These are phyloP conservation scores for Monosporascus sp. DNA, from an alignment of 2,329 filamentous ascomycete genomes.

Conservation along the genomic window DNA sequence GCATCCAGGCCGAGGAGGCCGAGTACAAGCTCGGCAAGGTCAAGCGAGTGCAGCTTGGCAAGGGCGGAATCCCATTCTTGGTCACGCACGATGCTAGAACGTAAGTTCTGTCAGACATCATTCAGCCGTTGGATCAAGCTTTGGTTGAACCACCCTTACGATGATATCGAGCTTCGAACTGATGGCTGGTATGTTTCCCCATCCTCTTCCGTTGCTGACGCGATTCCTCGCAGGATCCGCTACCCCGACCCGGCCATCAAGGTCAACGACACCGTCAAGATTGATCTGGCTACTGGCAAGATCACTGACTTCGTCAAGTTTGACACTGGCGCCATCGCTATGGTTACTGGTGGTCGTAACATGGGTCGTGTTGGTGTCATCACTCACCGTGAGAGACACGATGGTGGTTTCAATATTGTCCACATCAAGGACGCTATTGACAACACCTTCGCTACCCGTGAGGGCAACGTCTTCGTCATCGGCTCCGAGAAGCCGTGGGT, in stretches of 20 bases:
- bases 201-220: slow-evolving; percentile 34
- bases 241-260: slow-evolving; percentile 98
- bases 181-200: slow-evolving; percentile 50
- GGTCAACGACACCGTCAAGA: slow-evolving; percentile 99
- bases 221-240: slow-evolving; percentile 67
- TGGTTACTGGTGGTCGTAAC: slow-evolving; percentile 99
- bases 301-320: slow-evolving; percentile 98
- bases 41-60: slow-evolving; percentile 98
- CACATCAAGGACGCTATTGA: slow-evolving; percentile 99
- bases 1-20: slow-evolving; percentile 97
- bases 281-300: slow-evolving; percentile 94
- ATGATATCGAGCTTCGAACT: slow-evolving; percentile 35
- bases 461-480: slow-evolving; percentile 99
- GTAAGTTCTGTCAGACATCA: slow-evolving; percentile 97
- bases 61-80: slow-evolving; percentile 99
- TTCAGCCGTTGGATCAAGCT: slow-evolving; percentile 99
- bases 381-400: slow-evolving; percentile 99
- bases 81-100: slow-evolving; percentile 99
- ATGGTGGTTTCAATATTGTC: slow-evolving; percentile 99
- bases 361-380: slow-evolving; percentile 99
- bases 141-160: slow-evolving; percentile 61
- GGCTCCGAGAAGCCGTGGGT: slow-evolving; percentile 99
- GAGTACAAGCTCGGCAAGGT: slow-evolving; percentile 99
- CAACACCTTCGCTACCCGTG: slow-evolving; percentile 99
- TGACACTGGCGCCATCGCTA: slow-evolving; percentile 95